Base-by-base conservation (phyloP, 2,329 filamentous ascomycete species). In the Calonectria pseudoturangicola region DNA sequence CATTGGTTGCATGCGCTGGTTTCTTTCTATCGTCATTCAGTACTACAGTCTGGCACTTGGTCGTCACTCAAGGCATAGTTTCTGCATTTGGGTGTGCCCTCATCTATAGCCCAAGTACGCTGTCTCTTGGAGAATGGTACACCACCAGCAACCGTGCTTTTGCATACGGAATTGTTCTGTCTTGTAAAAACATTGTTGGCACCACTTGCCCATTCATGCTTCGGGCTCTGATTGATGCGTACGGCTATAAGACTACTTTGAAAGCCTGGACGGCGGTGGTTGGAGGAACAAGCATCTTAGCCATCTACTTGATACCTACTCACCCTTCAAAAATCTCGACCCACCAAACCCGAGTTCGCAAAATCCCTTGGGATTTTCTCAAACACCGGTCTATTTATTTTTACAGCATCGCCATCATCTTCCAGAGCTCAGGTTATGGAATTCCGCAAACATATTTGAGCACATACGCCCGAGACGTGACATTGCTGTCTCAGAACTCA, bases 71-170 rank as follows among this genome's bases (percentile, higher is more conserved):
- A 39, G 75, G 75, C 15, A 70, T 75, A 6, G 4, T 71, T 13
- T 60, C 73, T 25, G 73, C 73, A 3, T 28, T 75, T 8, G 75
- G 75, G 3, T 73, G 73, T 33, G 67, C 73, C 6, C 64, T 76
- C 25, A 64, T 75, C 21, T 76, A 73, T 60, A 75, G 73, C 43
- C 71, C 75, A 13, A 62, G 60, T 3, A 75, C 75, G 4, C 62
- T 76, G 18, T 75, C 71, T 13, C 58, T 76, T 13, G 73, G 73
- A 4, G 75, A 76, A 63, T 76, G 73, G 73, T 76, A 71, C 43
- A 51, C 62, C 36, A 72, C 65, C 16, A 64, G 66, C n/a, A 74
- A 75, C 48, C 43, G 71, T n/a, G 71, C 73, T 12, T 62, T 76
- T 1, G 73, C 75, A n/a, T 73, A 74, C 27, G 75, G 73, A 28